These are phyloP conservation scores for Wickerhamiella dianesei DNA, from an alignment of 805 yeast genomes.

Conservation along the genomic window DNA sequence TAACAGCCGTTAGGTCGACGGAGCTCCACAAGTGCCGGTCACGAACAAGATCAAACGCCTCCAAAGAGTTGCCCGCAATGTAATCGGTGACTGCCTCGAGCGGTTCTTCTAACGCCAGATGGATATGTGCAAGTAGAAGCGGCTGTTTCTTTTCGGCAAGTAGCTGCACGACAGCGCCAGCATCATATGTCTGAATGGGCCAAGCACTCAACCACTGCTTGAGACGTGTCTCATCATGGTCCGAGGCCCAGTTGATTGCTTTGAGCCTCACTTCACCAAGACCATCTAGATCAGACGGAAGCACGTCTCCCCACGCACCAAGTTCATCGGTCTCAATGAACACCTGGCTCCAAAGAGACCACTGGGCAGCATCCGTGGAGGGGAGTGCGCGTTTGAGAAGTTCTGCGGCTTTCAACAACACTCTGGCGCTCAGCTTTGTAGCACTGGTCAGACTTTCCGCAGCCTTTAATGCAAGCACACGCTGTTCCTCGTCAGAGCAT, in stretches of 20 bases:
- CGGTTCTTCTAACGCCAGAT: slow-evolving; percentile 45
- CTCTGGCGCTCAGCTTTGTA: slow-evolving; percentile 31
- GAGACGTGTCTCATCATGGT: slow-evolving; percentile 28
- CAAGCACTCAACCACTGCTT: slow-evolving; percentile 37
- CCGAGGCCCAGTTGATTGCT: slow-evolving; percentile 36
- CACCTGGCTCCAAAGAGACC: slow-evolving; percentile 52
- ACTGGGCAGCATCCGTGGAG: slow-evolving; percentile 28
- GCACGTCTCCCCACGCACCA: slow-evolving; percentile 33
- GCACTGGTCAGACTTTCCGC: slow-evolving; percentile 21
- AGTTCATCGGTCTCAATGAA: slow-evolving; percentile 38
- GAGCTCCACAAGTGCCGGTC: slow-evolving; percentile 47
- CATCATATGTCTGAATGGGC: slow-evolving; percentile 43
- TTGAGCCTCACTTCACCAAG: slow-evolving; percentile 29
- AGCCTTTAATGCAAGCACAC: slow-evolving; percentile 48
- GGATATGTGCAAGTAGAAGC: slow-evolving; percentile 30
- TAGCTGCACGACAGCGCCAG: slow-evolving; percentile 33
- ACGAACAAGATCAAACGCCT: slow-evolving; percentile 44
- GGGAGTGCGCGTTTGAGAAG: slow-evolving; percentile 34
- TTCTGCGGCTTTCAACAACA: slow-evolving; percentile 31
- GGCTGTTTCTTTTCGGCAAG: slow-evolving; percentile 21
- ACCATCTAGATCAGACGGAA: slow-evolving; percentile 38
- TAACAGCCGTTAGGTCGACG: not conserved
- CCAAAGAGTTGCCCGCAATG: slow-evolving; percentile 39
- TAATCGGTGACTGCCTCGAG: slow-evolving; percentile 52
- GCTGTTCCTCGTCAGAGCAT: not conserved